These are phyloP conservation scores for Metschnikowia noctiluminum DNA, from an alignment of 805 yeast species.

Conservation along the genomic window DNA sequence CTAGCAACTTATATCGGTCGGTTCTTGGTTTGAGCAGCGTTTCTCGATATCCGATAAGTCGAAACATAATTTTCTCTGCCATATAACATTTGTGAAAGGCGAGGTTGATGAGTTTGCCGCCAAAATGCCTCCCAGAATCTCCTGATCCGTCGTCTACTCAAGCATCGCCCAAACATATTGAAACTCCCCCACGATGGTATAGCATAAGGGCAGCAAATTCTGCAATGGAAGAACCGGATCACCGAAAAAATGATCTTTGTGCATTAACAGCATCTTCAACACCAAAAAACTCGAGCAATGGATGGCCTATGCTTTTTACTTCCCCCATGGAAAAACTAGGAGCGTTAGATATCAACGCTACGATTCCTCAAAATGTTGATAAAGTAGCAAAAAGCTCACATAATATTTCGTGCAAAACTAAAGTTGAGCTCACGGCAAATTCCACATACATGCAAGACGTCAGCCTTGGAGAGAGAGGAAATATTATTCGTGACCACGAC, in stretches of 20 bases:
- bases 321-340: conserved; percentile 38
- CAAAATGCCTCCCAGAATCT: neutral
- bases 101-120: conserved; percentile 1
- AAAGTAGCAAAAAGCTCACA: neutral
- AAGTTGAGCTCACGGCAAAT: neutral
- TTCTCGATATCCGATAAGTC: too few relatives aligned
- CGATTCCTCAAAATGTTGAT: neutral
- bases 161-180: neutral
- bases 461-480: neutral
- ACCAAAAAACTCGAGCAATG: conserved; percentile 18
- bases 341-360: conserved; percentile 24
- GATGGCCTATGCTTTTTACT: conserved; percentile 18
- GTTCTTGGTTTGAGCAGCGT: too few relatives aligned
- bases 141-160: conserved; percentile 6
- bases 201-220: neutral
- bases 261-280: conserved; percentile 20
- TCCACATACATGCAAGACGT: neutral
- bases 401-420: neutral
- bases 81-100: neutral
- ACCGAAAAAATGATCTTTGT: neutral
- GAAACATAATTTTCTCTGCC: too few relatives aligned
- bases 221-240: conserved; percentile 1
- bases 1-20: too few relatives aligned
- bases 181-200: conserved; percentile 4
- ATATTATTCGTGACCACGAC: neutral